Evolutionary conservation across 2,329 filamentous ascomycete genomes (phyloP).

Genomic region (Colletotrichum musae): DNA sequence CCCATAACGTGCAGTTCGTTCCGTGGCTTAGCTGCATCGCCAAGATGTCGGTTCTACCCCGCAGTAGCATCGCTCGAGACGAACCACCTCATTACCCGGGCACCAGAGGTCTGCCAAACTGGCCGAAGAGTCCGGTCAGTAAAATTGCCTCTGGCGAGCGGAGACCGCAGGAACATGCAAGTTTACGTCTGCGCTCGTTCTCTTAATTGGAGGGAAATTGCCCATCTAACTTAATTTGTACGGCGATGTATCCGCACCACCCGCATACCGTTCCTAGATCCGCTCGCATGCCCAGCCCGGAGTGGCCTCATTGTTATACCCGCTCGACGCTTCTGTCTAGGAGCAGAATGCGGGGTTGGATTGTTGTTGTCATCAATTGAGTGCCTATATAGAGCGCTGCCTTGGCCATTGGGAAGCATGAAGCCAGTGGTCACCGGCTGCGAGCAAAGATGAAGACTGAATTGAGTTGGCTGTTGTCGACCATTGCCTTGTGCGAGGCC

Average conservation of each 20-base stretch:
- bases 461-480: background rate
- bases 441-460: conserved; percentile 8
- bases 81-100: background rate
- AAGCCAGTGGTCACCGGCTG: background rate
- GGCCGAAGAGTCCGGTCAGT: background rate
- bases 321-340: background rate
- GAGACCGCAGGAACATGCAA: background rate
- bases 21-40: background rate
- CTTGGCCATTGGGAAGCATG: background rate
- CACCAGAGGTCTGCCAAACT: background rate
- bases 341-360: conserved; percentile 1
- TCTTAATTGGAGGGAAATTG: conserved; percentile 33
- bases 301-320: conserved; percentile 3
- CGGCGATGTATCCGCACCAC: background rate
- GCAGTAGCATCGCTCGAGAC: conserved; percentile 23
- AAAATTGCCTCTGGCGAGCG: background rate
- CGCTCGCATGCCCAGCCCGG: conserved; percentile 17
- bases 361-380: background rate
- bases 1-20: background rate
- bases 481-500: conserved; percentile 13
- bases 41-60: conserved; percentile 20
- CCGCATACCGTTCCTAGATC: conserved; percentile 4
- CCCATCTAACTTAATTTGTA: background rate
- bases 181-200: background rate
- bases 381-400: background rate